These are phyloP conservation scores for Schoenoplectus tabernaemontani DNA, from an alignment of 202 grass and related monocot genomes.

Conservation along the genomic window DNA sequence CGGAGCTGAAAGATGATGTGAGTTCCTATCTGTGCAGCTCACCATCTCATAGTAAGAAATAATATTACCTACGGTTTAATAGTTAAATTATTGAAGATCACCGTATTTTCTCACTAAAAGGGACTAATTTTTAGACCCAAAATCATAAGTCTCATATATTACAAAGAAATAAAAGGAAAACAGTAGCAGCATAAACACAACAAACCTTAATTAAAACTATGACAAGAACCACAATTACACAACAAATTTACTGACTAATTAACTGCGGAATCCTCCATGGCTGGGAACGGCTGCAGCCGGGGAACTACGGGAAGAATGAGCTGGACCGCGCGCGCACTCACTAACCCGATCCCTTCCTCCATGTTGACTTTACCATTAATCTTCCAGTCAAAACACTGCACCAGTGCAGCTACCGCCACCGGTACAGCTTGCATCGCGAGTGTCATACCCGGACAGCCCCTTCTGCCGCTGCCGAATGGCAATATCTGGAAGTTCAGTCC, in stretches of 20 bases:
- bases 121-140: no score
- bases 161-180: no score
- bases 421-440: conserved; percentile 56
- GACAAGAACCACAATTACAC: not conserved
- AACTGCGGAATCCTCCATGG: not conserved
- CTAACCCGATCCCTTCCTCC: conserved; percentile 53
- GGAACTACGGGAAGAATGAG: conserved; percentile 37
- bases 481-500: conserved; percentile 53
- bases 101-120: no score
- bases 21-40: no score
- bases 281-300: conserved; percentile 49
- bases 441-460: conserved; percentile 57
- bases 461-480: conserved; percentile 55
- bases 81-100: no score
- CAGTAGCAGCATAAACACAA: not conserved
- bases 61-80: no score
- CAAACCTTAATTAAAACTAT: not conserved
- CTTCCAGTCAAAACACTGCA: conserved; percentile 62
- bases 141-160: no score
- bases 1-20: no score
- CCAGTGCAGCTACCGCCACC: conserved; percentile 30
- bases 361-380: conserved; percentile 11
- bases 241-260: not conserved
- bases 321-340: conserved; percentile 32
- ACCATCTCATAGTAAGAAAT: no score